Base-by-base conservation (phyloP, 1,284 basidiomycete species). In the Cerioporus squamosus region DNA sequence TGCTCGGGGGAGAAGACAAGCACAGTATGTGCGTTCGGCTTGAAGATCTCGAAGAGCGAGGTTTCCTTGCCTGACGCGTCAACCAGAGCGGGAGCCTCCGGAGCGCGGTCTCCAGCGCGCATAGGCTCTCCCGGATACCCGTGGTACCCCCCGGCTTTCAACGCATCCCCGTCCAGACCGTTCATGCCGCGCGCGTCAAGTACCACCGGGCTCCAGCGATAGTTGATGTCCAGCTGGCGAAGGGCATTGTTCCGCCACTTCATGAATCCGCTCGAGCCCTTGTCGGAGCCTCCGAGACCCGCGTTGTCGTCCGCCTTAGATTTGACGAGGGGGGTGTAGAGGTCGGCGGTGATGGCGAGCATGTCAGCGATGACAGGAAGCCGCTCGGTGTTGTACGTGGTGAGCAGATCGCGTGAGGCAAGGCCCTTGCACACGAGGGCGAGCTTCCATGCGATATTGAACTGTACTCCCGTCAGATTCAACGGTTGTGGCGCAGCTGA, bases 31-130 rank as follows among this genome's bases (percentile, higher is more conserved):
- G 45, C 14, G 20, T 56, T 45, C 5, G 68, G 51, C 39, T 57
- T 59, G 52, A 67, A 63, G 31, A 71, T 61, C 18, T 65, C 50
- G 61, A 70, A 68, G 18, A 74, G 67, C 18, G 66, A 52, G 2
- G 61, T 67, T 23, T 53, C 54, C 22, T 55, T 36, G 0, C 57
- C 60, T 18, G 38, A 43, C 18, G 44, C 56, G 14, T 61, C 55
- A 23, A 65, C 44, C 5, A 81, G 69, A 6, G 65, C 72, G 7
- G 78, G 70, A 1, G 79, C 75, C 39, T 81, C 76, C 0, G 79
- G 80, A 15, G 80, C 79, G 33, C 79, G 67, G 59, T 83, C 79
- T 0, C 80, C 81, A 0, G 79, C 80, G n/a, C 74, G 70, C 9
- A 63, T 64, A 8, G 60, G 63, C 5, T 64, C 67, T 1, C 43